Conservation (phyloP, 2,329 filamentous ascomycete species). For the Chaetothyriales sp. region DNA sequence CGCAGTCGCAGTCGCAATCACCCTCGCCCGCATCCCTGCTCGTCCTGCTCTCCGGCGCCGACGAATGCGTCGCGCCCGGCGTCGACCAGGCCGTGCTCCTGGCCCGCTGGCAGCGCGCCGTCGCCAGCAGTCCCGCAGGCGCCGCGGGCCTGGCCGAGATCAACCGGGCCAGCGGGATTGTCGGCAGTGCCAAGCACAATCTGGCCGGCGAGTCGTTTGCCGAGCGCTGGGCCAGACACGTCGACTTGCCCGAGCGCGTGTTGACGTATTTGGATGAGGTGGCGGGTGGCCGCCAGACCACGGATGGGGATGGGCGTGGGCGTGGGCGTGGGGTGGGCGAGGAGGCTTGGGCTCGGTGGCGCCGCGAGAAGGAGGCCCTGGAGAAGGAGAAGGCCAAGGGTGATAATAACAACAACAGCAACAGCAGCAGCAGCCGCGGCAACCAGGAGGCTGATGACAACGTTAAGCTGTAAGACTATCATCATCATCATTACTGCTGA, state of each 20-base stretch:
- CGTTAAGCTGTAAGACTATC: too few species aligned
- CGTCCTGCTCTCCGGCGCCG: conserved; percentile 11
- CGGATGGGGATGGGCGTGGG: not conserved
- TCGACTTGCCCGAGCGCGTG: conserved; percentile 13
- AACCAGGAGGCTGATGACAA: too few species aligned
- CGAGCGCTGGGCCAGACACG: conserved; percentile 8
- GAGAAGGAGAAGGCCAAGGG: not conserved
- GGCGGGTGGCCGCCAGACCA: conserved; percentile 5
- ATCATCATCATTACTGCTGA: too few species aligned
- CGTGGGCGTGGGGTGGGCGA: not conserved
- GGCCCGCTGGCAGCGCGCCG: conserved; percentile 8
- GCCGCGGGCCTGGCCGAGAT: not conserved
- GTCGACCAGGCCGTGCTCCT: conserved; percentile 10
- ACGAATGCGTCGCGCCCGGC: conserved; percentile 5
- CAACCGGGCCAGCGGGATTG: conserved; percentile 6
- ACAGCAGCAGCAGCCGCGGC: too few species aligned
- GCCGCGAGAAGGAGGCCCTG: not conserved
- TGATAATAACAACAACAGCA: too few species aligned
- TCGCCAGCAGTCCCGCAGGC: conserved; percentile 1
- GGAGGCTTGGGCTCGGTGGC: not conserved
- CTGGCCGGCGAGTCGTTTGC: conserved; percentile 9
- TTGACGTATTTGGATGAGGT: conserved; percentile 11
- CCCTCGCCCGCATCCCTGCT: conserved; percentile 5
- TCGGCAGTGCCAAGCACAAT: conserved; percentile 12
- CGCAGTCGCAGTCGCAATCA: not conserved